Evolutionary conservation across 768 basidiomycete species (phyloP).

Genomic region (Dioszegia crocea): DNA sequence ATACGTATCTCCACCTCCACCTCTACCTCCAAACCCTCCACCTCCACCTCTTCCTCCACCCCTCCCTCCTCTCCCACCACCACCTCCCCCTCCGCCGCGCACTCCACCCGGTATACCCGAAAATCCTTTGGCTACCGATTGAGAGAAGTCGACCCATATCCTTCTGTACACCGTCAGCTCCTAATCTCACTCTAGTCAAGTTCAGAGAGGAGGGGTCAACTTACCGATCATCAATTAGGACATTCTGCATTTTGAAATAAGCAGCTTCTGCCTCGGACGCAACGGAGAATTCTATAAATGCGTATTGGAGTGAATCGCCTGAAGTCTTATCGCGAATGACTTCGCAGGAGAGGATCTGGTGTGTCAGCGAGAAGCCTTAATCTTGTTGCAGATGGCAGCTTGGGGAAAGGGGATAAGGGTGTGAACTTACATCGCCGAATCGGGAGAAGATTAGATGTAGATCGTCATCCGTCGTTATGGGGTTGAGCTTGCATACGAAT

Average conservation of each 20-base stretch:
- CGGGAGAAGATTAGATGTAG: slow-evolving; percentile 94
- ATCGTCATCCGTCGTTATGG: slow-evolving; percentile 92
- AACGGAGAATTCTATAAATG: slow-evolving; percentile 97
- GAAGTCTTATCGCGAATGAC: slow-evolving; percentile 94
- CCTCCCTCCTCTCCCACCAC: slow-evolving; percentile 70
- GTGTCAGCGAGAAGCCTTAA: too few species aligned
- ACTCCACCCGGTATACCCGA: slow-evolving; percentile 52
- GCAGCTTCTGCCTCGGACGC: slow-evolving; percentile 93
- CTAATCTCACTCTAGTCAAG: background rate
- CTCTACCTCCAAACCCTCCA: slow-evolving; percentile 21
- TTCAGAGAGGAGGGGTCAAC: background rate
- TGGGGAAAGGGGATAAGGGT: background rate
- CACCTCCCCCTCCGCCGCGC: slow-evolving; percentile 38
- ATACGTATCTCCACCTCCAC: background rate
- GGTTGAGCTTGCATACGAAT: slow-evolving; percentile 97
- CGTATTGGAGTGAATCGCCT: slow-evolving; percentile 94
- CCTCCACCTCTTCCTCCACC: slow-evolving; percentile 4
- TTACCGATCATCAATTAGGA: slow-evolving; percentile 78
- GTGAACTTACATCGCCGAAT: slow-evolving; percentile 60
- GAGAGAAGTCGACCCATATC: slow-evolving; percentile 99
- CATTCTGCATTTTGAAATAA: slow-evolving; percentile 99
- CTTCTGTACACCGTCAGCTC: slow-evolving; percentile 50
- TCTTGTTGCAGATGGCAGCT: background rate
- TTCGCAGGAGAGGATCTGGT: slow-evolving; percentile 87
- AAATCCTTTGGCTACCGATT: slow-evolving; percentile 82